Conservation (phyloP, 306 rosid genomes). For the Rosa rugosa region DNA sequence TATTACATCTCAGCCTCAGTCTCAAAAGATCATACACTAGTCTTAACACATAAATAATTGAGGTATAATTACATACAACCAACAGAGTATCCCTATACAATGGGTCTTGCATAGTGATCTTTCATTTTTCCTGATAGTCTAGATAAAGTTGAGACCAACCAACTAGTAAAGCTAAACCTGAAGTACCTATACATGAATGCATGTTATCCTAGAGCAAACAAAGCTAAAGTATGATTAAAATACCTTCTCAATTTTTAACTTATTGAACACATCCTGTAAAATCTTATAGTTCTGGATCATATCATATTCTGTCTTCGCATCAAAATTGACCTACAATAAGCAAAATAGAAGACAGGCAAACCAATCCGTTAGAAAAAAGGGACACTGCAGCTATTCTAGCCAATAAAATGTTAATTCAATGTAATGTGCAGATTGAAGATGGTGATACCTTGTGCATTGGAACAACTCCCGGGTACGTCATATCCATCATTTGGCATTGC, state of each 20-base stretch:
- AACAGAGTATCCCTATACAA: not conserved
- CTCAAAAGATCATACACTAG: not conserved
- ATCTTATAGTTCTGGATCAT: conserved; percentile 97
- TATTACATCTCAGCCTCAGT: conserved; percentile 15
- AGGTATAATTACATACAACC: not conserved
- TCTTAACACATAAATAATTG: not conserved
- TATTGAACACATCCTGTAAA: conserved; percentile 89
- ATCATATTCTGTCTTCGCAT: conserved; percentile 88
- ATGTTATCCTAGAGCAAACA: not conserved
- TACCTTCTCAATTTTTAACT: conserved; percentile 86
- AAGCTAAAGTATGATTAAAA: not conserved
- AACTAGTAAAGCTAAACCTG: not conserved
- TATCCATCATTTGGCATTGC: conserved; percentile 94
- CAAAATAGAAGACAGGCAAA: conserved; percentile 9
- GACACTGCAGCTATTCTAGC: not conserved
- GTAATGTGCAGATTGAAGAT: conserved; percentile 3
- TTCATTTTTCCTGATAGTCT: not conserved
- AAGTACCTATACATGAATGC: not conserved
- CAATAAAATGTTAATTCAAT: not conserved
- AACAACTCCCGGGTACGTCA: conserved; percentile 83
- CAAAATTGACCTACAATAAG: conserved; percentile 75
- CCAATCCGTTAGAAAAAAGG: not conserved
- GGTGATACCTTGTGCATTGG: conserved; percentile 90
- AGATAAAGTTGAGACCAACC: conserved; percentile 6
- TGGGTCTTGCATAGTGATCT: not conserved